Base-by-base conservation (phyloP, 2,329 filamentous ascomycete species). In the Clonostachys chloroleuca region DNA sequence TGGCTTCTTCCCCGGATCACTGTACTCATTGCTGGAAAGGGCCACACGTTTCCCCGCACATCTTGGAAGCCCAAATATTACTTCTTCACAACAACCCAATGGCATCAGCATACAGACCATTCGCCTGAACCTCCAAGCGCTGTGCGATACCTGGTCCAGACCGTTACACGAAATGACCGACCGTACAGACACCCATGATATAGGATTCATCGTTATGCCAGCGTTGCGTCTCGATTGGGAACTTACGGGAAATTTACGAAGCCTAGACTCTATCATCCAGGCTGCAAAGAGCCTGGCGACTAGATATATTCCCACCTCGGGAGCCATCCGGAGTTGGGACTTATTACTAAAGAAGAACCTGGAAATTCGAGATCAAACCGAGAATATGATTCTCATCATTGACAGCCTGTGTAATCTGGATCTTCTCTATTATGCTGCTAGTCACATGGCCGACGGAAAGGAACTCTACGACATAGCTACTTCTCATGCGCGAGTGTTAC, bases 151-250 rank as follows among this genome's bases (percentile, higher is more conserved):
- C 14, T 70, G 65, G 66, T 45, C 63, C 13, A 55, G 55, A 30
- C 65, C 66, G 2, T 51, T 72, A 1, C 63, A 70, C 43, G 51
- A 43, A 14, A 70, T 70, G 59, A 56, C 65, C 9, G 58, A 49
- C 49, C 67, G 72, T 33, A 77, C 64, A 5, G 72, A 78, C 46
- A 80, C 75, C 0, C 77, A 80, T 48, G 76, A 80, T 40, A 66
- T 80, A 49, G 74, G 75, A 0, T 80, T 80, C 52, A 79, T 80
- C 24, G 66, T 78, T 5, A 66, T 71, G 44, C 75, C 75, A 0
- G 68, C 72, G 2, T 54, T 77, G 1, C 66, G 67, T 18, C 62
- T 67, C 30, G 69, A 74, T 30, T 79, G 69, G 68, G 70, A 76
- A 37, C 55, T 78, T 6, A 71, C 66, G 0, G 66, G 67, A 0